A percentile compares a stretch with the other conserved stretches of the same genome.
These are phyloP conservation scores for Kodamaea kakaduensis DNA, from an alignment of 805 yeast genomes.

Conservation along the genomic window DNA sequence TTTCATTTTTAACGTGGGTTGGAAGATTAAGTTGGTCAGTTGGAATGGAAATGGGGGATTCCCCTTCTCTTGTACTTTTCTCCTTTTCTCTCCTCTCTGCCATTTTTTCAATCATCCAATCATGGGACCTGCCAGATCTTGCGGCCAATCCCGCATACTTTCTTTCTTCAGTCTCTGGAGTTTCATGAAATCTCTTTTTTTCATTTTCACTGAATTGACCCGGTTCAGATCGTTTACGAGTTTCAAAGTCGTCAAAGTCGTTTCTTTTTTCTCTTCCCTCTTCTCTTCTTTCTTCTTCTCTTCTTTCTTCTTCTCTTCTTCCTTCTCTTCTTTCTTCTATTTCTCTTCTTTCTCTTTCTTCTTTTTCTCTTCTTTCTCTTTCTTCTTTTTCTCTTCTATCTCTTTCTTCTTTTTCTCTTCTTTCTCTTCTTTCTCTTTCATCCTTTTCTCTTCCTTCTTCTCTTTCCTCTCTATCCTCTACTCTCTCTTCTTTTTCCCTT, in stretches of 20 bases:
- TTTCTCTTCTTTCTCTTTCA: neutral
- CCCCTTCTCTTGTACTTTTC: neutral
- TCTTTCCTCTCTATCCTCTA: neutral
- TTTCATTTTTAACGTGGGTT: slow-evolving; percentile 4
- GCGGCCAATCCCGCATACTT: no score
- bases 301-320: neutral
- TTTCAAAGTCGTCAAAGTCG: no score
- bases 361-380: neutral
- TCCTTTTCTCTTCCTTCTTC: neutral
- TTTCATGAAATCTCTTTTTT: no score
- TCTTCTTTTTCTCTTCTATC: neutral
- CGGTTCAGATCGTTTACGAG: no score
- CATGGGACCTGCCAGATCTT: no score
- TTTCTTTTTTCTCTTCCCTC: neutral
- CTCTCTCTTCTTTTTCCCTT: neutral
- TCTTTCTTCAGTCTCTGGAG: no score
- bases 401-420: neutral
- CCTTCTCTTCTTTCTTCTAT: neutral
- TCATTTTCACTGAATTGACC: no score
- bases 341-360: neutral
- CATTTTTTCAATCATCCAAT: no score
- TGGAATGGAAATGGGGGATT: no score
- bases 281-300: neutral
- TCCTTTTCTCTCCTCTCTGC: neutral
- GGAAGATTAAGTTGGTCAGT: no score